Evolutionary conservation across 768 basidiomycete genomes (phyloP).

Genomic region (Leccinum pellstonianum): DNA sequence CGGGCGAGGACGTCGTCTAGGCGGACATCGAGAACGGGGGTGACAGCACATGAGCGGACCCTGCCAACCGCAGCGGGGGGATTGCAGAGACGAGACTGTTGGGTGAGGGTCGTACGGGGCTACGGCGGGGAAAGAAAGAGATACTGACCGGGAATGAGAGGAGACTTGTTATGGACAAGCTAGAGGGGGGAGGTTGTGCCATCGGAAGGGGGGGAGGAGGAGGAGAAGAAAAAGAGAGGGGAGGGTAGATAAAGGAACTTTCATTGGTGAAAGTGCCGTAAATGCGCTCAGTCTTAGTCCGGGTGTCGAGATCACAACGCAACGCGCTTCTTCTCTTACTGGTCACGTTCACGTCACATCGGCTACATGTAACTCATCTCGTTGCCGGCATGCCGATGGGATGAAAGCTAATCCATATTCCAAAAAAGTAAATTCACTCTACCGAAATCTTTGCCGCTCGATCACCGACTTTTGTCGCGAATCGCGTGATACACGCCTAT

Average conservation of each 20-base stretch:
- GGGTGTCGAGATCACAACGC: constrained; percentile 17
- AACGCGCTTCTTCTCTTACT: neutral
- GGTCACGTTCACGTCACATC: constrained; percentile 7
- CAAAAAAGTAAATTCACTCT: constrained; percentile 20
- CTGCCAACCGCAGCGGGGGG: constrained; percentile 68
- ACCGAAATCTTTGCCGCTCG: constrained; percentile 66
- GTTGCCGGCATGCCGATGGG: constrained; percentile 11
- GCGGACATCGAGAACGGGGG: constrained; percentile 63
- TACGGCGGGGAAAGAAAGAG: rapidly evolving
- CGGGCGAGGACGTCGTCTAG: constrained; percentile 75
- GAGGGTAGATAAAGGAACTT: constrained; percentile 14
- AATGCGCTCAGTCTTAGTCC: neutral
- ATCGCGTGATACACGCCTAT: constrained; percentile 78
- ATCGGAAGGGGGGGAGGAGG: constrained; percentile 8
- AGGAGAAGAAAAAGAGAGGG: neutral
- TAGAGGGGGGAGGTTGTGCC: constrained; percentile 31
- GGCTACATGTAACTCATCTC: constrained; percentile 8
- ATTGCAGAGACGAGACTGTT: constrained; percentile 54
- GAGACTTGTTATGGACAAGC: constrained; percentile 35
- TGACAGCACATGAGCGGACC: constrained; percentile 66
- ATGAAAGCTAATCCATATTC: constrained; percentile 5
- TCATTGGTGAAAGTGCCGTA: constrained; percentile 12
- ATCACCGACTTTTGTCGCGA: constrained; percentile 76
- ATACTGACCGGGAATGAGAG: constrained; percentile 40
- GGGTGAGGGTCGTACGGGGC: neutral